Evolutionary conservation across 139 green algal genomes (phyloP).

Genomic region (Eudorina sp.): DNA sequence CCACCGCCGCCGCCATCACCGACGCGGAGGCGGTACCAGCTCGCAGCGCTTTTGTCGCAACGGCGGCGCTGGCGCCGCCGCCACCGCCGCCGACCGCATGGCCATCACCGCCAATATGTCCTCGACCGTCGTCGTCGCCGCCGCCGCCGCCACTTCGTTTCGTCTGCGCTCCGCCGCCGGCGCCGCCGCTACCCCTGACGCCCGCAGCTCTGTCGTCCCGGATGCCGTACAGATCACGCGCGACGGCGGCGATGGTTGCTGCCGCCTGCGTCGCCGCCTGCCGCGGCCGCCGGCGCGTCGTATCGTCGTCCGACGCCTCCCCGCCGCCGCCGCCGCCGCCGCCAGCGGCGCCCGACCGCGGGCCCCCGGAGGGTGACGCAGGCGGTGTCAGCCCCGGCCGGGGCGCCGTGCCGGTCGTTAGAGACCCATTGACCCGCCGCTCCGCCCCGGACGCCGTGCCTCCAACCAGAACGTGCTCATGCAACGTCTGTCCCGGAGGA

Average conservation of each 20-base stretch:
- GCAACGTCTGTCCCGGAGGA: no score
- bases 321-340: not conserved
- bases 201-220: not conserved
- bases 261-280: not conserved
- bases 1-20: no score
- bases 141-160: not conserved
- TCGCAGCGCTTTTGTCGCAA: no score
- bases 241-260: slow-evolving; percentile 14
- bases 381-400: not conserved
- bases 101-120: not conserved
- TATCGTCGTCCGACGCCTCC: not conserved
- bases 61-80: not conserved
- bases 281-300: not conserved
- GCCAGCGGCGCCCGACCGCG: not conserved
- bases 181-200: not conserved
- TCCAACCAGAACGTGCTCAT: no score
- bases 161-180: not conserved
- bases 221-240: not conserved
- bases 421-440: no score
- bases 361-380: not conserved
- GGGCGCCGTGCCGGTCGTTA: not conserved
- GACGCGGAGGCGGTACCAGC: not conserved
- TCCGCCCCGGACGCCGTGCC: no score
- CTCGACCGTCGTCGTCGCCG: not conserved
- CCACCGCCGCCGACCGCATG: not conserved